A percentile compares a stretch with the other conserved stretches of the same genome.
These are phyloP conservation scores for Clathrospora elynae DNA, from an alignment of 2,329 filamentous ascomycete species.

Conservation along the genomic window DNA sequence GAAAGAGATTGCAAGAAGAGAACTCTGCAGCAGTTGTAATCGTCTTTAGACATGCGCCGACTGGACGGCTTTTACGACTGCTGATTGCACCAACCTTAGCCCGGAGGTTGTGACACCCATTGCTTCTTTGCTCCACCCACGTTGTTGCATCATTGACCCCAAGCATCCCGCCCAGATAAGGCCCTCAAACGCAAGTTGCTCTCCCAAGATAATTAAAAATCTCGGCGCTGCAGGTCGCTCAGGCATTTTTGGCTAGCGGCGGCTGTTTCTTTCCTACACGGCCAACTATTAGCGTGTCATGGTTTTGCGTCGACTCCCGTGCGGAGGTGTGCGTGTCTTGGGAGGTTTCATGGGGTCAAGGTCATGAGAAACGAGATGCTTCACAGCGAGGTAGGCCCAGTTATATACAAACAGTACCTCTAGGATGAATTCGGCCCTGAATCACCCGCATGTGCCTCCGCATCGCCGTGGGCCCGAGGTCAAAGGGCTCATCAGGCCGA, in stretches of 20 bases:
- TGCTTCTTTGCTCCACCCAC: conserved; percentile 35
- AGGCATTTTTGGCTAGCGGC: conserved; percentile 20
- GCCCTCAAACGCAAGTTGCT: conserved; percentile 25
- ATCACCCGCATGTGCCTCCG: conserved; percentile 33
- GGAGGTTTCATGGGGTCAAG: conserved; percentile 26
- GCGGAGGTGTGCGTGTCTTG: conserved; percentile 23
- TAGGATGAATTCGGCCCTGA: conserved; percentile 26
- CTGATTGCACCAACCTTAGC: conserved; percentile 14
- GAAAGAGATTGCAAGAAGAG: conserved; percentile 18
- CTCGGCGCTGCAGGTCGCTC: conserved; percentile 23
- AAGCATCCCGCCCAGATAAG: conserved; percentile 37
- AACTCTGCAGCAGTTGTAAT: conserved; percentile 9
- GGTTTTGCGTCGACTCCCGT: conserved; percentile 20
- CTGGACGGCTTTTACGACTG: conserved; percentile 14
- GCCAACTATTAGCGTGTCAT: conserved; percentile 31
- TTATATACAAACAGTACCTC: conserved; percentile 31
- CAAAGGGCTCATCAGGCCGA: conserved; percentile 7
- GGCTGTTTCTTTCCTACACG: conserved; percentile 26
- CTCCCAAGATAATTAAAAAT: conserved; percentile 33
- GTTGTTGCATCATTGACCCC: conserved; percentile 27
- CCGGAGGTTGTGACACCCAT: conserved; percentile 19
- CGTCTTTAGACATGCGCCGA: conserved; percentile 11
- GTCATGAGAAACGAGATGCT: conserved; percentile 20
- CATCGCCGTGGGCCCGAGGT: conserved; percentile 36
- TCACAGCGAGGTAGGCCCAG: conserved; percentile 24